Conservation (phyloP, 305 asterid genomes). For the Fraxinus latifolia region DNA sequence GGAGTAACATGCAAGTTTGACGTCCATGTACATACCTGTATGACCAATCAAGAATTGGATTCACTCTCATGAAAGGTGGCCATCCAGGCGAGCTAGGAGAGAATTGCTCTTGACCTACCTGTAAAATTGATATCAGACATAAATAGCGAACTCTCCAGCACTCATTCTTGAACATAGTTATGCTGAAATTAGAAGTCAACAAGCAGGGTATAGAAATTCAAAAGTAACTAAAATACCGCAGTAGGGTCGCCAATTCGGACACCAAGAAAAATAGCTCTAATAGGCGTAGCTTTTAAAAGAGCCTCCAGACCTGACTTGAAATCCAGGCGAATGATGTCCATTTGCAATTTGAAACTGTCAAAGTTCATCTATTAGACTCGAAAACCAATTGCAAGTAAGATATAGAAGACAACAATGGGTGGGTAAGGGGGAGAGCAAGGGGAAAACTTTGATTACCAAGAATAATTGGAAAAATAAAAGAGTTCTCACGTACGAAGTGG, state of each 20-base stretch:
- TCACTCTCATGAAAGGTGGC: constrained; percentile 99
- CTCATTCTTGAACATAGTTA: not conserved
- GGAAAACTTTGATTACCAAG: not conserved
- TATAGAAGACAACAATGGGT: not conserved
- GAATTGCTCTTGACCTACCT: constrained; percentile 94
- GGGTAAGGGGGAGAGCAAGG: not conserved
- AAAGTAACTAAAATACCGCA: constrained; percentile 48
- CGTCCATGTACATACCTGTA: constrained; percentile 54
- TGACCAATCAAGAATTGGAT: constrained; percentile 98
- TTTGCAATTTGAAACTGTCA: constrained; percentile 66
- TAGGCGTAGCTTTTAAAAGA: constrained; percentile 64
- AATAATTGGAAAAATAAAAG: not conserved
- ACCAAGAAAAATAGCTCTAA: constrained; percentile 87
- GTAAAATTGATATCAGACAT: constrained; percentile 26
- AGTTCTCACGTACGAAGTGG: constrained; percentile 44
- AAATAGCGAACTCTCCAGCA: not conserved
- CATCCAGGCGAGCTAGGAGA: constrained; percentile 97
- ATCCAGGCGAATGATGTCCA: constrained; percentile 74
- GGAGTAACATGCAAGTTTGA: not conserved
- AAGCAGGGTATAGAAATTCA: not conserved
- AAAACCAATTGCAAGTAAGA: constrained; percentile 15
- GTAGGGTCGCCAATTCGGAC: constrained; percentile 96
- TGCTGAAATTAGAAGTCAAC: constrained; percentile 14
- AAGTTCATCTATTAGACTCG: constrained; percentile 21
- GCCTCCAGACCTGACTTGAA: constrained; percentile 78